phyloP scores from a whole-genome alignment of 805 yeast species.

The Clavispora asparagi region DNA sequence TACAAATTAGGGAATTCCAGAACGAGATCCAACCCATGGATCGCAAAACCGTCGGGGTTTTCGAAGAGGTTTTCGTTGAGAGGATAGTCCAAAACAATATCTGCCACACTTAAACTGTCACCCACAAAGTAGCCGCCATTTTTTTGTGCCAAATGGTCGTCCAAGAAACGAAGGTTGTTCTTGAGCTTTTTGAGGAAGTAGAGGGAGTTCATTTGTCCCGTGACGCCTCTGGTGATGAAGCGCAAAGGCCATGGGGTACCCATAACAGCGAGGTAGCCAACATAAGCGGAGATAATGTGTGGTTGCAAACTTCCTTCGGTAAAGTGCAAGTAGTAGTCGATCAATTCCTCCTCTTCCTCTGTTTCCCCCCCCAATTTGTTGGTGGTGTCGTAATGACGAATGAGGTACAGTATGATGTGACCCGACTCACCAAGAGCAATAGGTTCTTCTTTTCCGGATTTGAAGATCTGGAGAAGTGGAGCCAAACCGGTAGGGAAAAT shows the following conservation, averaged over 20 bases:
- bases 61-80: conserved; percentile 1
- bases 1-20: neutral
- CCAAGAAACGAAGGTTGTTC: neutral
- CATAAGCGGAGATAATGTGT: neutral
- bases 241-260: neutral
- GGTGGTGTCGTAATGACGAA: conserved; percentile 43
- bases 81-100: neutral
- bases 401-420: conserved; percentile 36
- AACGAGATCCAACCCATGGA: no score
- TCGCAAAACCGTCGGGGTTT: neutral
- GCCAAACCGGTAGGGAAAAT: no score
- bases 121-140: neutral
- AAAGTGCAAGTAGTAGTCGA: conserved; percentile 38
- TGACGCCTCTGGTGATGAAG: neutral
- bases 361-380: conserved; percentile 22
- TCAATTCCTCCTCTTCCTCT: no score
- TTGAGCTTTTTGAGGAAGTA: neutral
- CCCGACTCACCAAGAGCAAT: no score
- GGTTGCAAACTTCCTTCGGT: conserved; percentile 47
- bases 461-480: no score
- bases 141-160: neutral
- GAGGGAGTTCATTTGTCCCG: neutral
- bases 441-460: no score
- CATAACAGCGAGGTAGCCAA: neutral
- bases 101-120: neutral